A percentile compares a stretch with the other conserved stretches of the same genome.
Evolutionary conservation across 2,329 filamentous ascomycete species (phyloP).

Genomic region (Aaosphaeria arxii): DNA sequence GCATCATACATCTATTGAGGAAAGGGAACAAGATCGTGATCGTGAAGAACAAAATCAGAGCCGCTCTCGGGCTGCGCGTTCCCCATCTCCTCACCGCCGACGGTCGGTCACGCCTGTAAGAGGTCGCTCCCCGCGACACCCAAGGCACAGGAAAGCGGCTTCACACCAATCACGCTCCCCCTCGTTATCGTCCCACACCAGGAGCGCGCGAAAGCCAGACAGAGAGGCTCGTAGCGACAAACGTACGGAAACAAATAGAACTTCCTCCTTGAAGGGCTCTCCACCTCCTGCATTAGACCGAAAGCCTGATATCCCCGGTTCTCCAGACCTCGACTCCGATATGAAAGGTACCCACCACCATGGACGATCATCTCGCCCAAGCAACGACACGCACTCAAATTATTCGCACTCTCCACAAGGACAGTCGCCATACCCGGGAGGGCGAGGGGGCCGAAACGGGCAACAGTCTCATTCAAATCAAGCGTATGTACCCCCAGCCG

Average conservation of each 20-base stretch:
- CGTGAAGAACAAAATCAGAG: constrained; percentile 20
- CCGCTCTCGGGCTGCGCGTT: constrained; percentile 26
- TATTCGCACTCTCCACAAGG: constrained; percentile 62
- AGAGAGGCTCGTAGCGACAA: constrained; percentile 14
- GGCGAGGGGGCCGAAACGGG: constrained; percentile 53
- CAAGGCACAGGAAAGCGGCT: constrained; percentile 15
- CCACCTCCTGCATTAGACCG: constrained; percentile 20
- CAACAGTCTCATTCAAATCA: constrained; percentile 46
- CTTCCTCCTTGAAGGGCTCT: constrained; percentile 22
- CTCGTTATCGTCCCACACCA: constrained; percentile 20
- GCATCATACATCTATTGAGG: constrained; percentile 15
- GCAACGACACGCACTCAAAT: constrained; percentile 43
- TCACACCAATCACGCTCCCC: constrained; percentile 27
- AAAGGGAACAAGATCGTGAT: constrained; percentile 17
- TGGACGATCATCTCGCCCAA: constrained; percentile 38
- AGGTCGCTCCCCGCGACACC: constrained; percentile 19
- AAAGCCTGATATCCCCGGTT: too few relatives aligned
- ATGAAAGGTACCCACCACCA: constrained; percentile 31
- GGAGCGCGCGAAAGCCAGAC: constrained; percentile 11
- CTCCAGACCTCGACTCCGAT: too few relatives aligned
- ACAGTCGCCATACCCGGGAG: constrained; percentile 58
- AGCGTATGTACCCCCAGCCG: constrained; percentile 37
- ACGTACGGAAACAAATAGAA: constrained; percentile 9
- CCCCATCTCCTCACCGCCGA: constrained; percentile 29
- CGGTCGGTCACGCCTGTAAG: constrained; percentile 22